Conservation (phyloP, 495 filamentous ascomycete species). For the Baudoinia panamericana region DNA sequence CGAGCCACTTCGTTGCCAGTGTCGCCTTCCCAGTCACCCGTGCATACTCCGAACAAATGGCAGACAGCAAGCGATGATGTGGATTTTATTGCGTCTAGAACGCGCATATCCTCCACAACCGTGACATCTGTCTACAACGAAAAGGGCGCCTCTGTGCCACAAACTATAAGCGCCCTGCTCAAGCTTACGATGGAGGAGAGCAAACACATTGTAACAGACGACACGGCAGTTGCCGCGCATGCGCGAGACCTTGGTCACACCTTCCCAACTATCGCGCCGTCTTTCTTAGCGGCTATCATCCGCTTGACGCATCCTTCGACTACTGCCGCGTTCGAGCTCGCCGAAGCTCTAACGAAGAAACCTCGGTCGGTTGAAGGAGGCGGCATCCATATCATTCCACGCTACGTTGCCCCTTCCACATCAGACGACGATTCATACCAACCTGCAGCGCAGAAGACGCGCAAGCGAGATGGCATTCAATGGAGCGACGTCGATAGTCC, state of each 20-base stretch:
- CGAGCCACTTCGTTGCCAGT: conserved; percentile 1
- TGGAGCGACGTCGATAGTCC: conserved; percentile 1
- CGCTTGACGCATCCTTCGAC: conserved; percentile 43
- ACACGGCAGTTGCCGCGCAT: conserved; percentile 13
- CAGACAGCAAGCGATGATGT: conserved; percentile 41
- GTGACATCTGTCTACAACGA: conserved; percentile 51
- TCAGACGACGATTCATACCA: background rate
- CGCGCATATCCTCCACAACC: conserved; percentile 35
- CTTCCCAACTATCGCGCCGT: conserved; percentile 37
- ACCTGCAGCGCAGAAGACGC: background rate
- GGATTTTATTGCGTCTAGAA: conserved; percentile 44
- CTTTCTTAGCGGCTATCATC: conserved; percentile 39
- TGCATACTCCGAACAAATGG: conserved; percentile 39
- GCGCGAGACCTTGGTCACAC: conserved; percentile 41
- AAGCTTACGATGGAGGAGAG: conserved; percentile 19
- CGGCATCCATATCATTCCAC: conserved; percentile 29
- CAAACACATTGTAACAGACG: conserved; percentile 27
- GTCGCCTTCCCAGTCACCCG: background rate
- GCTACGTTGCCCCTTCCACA: conserved; percentile 26
- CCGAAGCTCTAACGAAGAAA: conserved; percentile 34
- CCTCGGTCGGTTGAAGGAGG: conserved; percentile 12
- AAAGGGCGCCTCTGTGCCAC: conserved; percentile 42
- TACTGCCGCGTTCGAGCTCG: conserved; percentile 45
- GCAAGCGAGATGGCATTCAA: background rate
- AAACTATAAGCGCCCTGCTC: conserved; percentile 43